Base-by-base conservation (phyloP, 306 rosid species). In the Pueraria montana region DNA sequence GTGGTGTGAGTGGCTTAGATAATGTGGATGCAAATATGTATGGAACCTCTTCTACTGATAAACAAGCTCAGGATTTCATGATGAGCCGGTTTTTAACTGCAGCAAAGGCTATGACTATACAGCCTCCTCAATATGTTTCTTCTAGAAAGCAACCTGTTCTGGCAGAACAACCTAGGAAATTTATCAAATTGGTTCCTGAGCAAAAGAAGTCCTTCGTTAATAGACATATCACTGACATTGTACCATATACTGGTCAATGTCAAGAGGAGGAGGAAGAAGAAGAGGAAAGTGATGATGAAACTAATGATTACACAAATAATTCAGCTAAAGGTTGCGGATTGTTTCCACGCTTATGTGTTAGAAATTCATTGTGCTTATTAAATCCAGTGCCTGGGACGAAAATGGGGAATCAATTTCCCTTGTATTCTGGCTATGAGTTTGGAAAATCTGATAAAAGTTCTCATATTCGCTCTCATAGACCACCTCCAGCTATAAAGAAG, bases 21-120 rank as follows among this genome's bases (percentile, higher is more conserved):
- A 85, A 83, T 74, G 82, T 83, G 52, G 83, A 84, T 80, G 78
- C 26, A 30, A 86, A 84, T 77, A 92, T 86, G 26, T 83, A 83
- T 12, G 85, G 88, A 77, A 65, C 87, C 53, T 91, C 88, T 77
- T 85, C 88, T 46, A 80, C 79, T 0, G 98, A 96, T 85, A 88
- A 89, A 67, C 88, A 92, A 86, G 86, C 94, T 80, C 91, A 84
- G 27, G 97, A 92, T 17, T 92, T 93, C 90, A 94, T 96, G 98
- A 91, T 96, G 99, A 90, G 76, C 72, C 91, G 98, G 11, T 96
- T 94, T 88, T 87, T 96, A 71, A 91, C 92, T 30, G 99, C 97
- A 50, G 98, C 98, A 55, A 94, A 88, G 88, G 99, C 99, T 67
- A 92, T 94, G 97, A 86, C 97, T 46, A 68, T 94, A 43, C 90